A percentile compares a stretch with the other conserved stretches of the same genome.
phyloP scores from a whole-genome alignment of 345 rosid genomes.

The Camelina hispida region DNA sequence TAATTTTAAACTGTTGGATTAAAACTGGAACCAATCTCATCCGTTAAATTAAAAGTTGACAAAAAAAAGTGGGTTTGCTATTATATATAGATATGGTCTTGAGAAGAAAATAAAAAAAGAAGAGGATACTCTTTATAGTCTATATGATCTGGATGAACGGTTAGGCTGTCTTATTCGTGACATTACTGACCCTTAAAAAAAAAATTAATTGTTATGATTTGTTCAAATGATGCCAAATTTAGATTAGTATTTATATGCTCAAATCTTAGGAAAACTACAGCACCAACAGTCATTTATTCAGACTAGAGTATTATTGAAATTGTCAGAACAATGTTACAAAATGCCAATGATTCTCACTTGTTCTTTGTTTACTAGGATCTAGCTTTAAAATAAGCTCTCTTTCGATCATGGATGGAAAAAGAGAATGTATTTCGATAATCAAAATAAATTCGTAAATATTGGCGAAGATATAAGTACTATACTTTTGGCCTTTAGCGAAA shows the following conservation, averaged over 20 bases:
- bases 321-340: slow-evolving; percentile 17
- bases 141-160: slow-evolving; percentile 35
- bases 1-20: too few species aligned
- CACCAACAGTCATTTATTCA: slow-evolving; percentile 8
- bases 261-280: slow-evolving; percentile 10
- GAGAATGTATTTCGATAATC: too few species aligned
- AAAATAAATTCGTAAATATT: background rate
- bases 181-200: background rate
- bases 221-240: background rate
- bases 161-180: slow-evolving; percentile 39
- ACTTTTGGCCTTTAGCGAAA: background rate
- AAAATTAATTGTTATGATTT: background rate
- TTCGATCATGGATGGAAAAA: background rate
- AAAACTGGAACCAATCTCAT: too few species aligned
- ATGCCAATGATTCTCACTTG: background rate
- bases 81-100: background rate
- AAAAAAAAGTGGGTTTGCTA: too few species aligned
- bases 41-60: too few species aligned
- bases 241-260: slow-evolving; percentile 1
- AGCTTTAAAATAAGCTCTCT: background rate
- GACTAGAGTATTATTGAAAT: slow-evolving; percentile 17
- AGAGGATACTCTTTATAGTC: background rate
- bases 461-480: background rate
- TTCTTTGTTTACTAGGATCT: slow-evolving; percentile 10
- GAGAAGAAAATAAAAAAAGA: slow-evolving; percentile 4